Conservation (phyloP, 306 rosid genomes). For the Malus sieversii region DNA sequence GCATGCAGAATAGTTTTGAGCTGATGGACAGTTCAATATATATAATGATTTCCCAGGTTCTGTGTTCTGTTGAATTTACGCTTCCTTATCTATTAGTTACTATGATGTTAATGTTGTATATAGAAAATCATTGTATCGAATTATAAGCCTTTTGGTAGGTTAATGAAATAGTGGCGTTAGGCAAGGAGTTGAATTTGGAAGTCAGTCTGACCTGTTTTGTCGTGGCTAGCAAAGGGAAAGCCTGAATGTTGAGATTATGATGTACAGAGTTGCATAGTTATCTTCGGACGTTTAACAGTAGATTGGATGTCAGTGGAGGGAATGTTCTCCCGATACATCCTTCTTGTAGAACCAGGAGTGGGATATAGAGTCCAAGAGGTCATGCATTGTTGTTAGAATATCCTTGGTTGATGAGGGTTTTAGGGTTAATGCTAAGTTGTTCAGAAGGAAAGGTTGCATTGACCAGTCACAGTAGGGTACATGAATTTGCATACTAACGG, state of each 20-base stretch:
- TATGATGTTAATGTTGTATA: background rate
- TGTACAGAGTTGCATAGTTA: background rate
- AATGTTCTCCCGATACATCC: background rate
- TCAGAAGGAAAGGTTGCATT: background rate
- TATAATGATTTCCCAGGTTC: background rate
- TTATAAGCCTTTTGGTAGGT: background rate
- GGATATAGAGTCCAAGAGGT: background rate
- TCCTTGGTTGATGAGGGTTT: background rate
- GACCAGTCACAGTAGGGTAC: background rate
- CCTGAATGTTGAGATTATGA: background rate
- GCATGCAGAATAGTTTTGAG: background rate
- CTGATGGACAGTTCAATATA: background rate
- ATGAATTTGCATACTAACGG: background rate
- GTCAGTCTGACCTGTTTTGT: background rate
- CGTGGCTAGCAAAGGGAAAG: background rate
- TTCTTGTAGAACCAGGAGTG: background rate
- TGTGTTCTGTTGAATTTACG: background rate
- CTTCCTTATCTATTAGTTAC: background rate
- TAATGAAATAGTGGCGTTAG: background rate
- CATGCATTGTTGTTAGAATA: background rate
- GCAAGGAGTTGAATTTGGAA: background rate
- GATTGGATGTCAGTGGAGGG: background rate
- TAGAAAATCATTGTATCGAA: background rate
- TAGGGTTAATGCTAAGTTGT: background rate
- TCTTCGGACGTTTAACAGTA: background rate